phyloP scores from a whole-genome alignment of 495 filamentous ascomycete genomes.

The Cercophora sp. region DNA sequence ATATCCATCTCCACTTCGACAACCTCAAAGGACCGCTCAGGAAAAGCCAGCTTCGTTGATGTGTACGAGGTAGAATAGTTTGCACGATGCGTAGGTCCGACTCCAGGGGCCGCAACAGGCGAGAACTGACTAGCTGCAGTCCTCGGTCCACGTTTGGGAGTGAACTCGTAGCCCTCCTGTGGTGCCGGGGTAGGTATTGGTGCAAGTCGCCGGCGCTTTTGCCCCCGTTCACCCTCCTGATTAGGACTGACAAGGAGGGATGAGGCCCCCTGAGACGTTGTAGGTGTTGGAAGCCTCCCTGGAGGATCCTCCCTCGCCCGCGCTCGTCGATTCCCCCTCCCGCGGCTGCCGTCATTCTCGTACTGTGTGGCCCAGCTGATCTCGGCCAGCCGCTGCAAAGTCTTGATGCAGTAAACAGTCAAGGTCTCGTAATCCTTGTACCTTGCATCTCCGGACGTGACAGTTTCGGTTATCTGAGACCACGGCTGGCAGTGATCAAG shows the following conservation, averaged over 20 bases:
- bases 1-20: no score
- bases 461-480: not conserved
- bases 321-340: not conserved
- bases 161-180: not conserved
- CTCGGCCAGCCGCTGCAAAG: not conserved
- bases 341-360: not conserved
- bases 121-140: not conserved
- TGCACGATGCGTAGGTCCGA: no score
- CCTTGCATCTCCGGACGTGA: not conserved
- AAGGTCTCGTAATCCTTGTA: not conserved
- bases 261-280: not conserved
- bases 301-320: not conserved
- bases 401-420: slow-evolving; percentile 2
- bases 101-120: not conserved
- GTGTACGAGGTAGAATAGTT: no score
- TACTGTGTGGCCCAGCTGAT: not conserved
- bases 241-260: not conserved
- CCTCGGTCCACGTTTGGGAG: not conserved
- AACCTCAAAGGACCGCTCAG: no score
- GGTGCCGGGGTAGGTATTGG: not conserved
- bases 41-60: no score
- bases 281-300: not conserved
- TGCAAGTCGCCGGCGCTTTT: not conserved
- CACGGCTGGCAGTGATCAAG: not conserved
- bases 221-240: not conserved